phyloP scores from a whole-genome alignment of 345 rosid species.

The Eucalyptus marginata region DNA sequence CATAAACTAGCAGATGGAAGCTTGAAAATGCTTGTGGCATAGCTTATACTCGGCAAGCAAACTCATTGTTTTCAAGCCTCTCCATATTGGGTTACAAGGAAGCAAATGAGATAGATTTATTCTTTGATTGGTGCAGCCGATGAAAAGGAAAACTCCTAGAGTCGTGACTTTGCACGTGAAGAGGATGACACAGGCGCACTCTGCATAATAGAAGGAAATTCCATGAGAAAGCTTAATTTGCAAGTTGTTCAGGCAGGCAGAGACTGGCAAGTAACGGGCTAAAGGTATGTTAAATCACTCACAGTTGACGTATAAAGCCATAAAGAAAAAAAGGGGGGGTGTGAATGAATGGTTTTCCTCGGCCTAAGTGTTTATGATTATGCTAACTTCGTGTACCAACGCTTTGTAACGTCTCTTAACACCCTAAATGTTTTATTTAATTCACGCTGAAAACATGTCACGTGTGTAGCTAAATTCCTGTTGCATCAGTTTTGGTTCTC shows the following conservation, averaged over 20 bases:
- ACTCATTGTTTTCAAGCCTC: neutral
- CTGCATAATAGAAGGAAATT: slow-evolving; percentile 10
- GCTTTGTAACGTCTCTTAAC: neutral
- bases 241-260: neutral
- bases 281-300: neutral
- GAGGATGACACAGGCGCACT: slow-evolving; percentile 29
- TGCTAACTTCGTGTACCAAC: neutral
- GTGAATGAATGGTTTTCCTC: neutral
- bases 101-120: neutral
- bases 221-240: neutral
- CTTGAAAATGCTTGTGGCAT: neutral
- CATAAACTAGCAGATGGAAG: neutral
- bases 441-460: neutral
- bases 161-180: slow-evolving; percentile 22
- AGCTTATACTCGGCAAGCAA: neutral
- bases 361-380: neutral
- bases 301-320: neutral
- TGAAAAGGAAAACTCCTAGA: slow-evolving; percentile 11
- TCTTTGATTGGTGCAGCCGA: neutral
- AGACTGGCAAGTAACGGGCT: neutral
- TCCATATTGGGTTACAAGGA: neutral
- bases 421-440: neutral
- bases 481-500: neutral
- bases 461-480: neutral
- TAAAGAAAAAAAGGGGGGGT: neutral